Evolutionary conservation across 495 filamentous ascomycete species (phyloP).

Genomic region (Tuber umbilicatum): DNA sequence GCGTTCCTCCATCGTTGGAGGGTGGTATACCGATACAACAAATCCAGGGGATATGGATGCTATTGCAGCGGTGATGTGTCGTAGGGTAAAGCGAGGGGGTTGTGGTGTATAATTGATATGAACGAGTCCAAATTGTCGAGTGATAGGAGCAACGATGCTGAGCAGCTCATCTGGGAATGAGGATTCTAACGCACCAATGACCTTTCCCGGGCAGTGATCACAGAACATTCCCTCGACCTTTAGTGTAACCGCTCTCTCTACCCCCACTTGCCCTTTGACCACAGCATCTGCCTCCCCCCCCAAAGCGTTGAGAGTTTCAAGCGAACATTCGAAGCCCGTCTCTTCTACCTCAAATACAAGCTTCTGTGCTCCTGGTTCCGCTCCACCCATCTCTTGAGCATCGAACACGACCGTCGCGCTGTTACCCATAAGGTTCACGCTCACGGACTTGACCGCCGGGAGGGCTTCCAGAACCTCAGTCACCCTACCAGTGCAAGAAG

Average conservation of each 20-base stretch:
- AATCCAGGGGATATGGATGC: conserved; percentile 60
- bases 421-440: conserved; percentile 66
- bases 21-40: conserved; percentile 63
- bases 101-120: conserved; percentile 64
- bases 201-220: conserved; percentile 65
- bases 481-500: conserved; percentile 62
- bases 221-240: conserved; percentile 78
- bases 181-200: conserved; percentile 51
- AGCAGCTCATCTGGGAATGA: conserved; percentile 46
- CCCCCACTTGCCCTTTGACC: conserved; percentile 13
- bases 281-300: conserved; percentile 29
- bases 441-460: conserved; percentile 57
- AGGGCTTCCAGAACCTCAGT: conserved; percentile 58
- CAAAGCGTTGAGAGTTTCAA: conserved; percentile 49
- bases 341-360: conserved; percentile 69
- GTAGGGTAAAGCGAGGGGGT: conserved; percentile 65
- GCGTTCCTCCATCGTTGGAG: conserved; percentile 77
- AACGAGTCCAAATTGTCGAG: conserved; percentile 57
- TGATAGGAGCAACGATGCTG: conserved; percentile 49
- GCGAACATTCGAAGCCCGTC: conserved; percentile 65
- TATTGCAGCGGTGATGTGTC: conserved; percentile 63
- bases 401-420: conserved; percentile 62
- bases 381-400: conserved; percentile 45
- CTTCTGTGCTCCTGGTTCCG: conserved; percentile 47
- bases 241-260: conserved; percentile 22